phyloP scores from a whole-genome alignment of 176 grass and related monocot genomes.

The Pharus latifolius region DNA sequence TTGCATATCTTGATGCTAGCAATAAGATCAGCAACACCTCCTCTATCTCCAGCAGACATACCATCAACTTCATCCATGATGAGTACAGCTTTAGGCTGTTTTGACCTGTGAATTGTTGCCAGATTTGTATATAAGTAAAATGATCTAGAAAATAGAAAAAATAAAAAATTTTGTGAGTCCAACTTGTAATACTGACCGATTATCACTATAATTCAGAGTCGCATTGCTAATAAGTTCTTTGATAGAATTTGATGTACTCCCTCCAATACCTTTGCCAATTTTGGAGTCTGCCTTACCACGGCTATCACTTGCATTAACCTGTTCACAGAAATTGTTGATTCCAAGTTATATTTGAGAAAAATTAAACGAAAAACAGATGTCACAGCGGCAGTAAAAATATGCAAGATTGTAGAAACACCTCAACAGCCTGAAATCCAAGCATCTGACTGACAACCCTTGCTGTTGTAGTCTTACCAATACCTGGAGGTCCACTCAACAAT shows the following conservation, averaged over 20 bases:
- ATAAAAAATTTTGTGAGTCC: slow-evolving; percentile 6
- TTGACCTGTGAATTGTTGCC: slow-evolving; percentile 42
- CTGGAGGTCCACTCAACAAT: slow-evolving; percentile 79
- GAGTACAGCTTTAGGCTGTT: slow-evolving; percentile 74
- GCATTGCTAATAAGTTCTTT: slow-evolving; percentile 95
- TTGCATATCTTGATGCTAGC: slow-evolving; percentile 98
- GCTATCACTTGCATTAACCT: slow-evolving; percentile 99
- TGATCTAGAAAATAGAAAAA: background rate
- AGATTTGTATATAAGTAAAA: slow-evolving; percentile 14
- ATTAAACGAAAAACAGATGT: slow-evolving; percentile 12
- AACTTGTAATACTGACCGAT: slow-evolving; percentile 38
- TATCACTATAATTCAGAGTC: slow-evolving; percentile 54
- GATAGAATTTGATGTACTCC: slow-evolving; percentile 90
- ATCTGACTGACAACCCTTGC: slow-evolving; percentile 94
- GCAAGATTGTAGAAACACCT: slow-evolving; percentile 40
- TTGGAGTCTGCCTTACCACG: slow-evolving; percentile 96
- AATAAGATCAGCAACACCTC: slow-evolving; percentile 98
- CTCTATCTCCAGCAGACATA: slow-evolving; percentile 99
- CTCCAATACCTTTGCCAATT: slow-evolving; percentile 90
- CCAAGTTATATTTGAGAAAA: background rate
- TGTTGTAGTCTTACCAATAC: slow-evolving; percentile 94
- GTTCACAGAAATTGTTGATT: background rate
- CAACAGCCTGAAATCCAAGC: slow-evolving; percentile 88
- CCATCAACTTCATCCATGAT: slow-evolving; percentile 99
- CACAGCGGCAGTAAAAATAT: background rate